Base-by-base conservation (phyloP, 352 stramenopile species). In the Phytophthora ohioensis region DNA sequence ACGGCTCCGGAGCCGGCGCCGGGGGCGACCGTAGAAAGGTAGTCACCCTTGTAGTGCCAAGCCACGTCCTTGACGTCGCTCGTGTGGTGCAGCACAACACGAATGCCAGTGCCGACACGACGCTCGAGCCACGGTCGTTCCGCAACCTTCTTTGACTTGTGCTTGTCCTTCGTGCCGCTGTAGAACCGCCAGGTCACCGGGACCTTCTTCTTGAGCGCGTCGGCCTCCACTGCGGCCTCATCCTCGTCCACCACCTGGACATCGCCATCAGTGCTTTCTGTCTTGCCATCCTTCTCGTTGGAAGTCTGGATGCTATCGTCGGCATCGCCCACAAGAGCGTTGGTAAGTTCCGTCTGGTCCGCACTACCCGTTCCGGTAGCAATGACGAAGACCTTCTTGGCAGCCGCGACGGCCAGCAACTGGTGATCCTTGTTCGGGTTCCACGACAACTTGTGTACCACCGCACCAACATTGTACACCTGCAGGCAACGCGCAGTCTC, bases 31-130 rank as follows among this genome's bases (percentile, higher is more conserved):
- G 95, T 99, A 34, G 97, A 92, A 55, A 99, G 91, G 81, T 99
- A 99, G 78, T 99, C 98, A 15, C 98, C 98, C 88, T 99, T 99
- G 69, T 91, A 76, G 76, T 99, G 98, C 98, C 98, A 99, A 48
- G 89, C 78, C 12, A 99, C 84, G 56, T 95, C 92, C 60, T 95
- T 93, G 45, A 99, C 92, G 52, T 98, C 88, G 15, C 79, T 88
- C 53, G 92, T 94, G 74, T 97, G 91, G 71, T 96, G 88, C 55
- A 96, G 73, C 69, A 95, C 90, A 35, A 97, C 66, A 39, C 91
- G 85, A 53, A 97, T 91, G 34, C 88, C 83, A 43, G 87, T 90
- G 38, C 90, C 90, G 17, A 91, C 82, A 59, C 95, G 83, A 41
- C 89, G 84, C 64, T 94, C 87, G 13, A 93, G 76, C 84, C 85